A percentile compares a stretch with the other conserved stretches of the same genome.
These are phyloP conservation scores for Malania oleifera DNA, from an alignment of 164 flowering plant species.

Conservation along the genomic window DNA sequence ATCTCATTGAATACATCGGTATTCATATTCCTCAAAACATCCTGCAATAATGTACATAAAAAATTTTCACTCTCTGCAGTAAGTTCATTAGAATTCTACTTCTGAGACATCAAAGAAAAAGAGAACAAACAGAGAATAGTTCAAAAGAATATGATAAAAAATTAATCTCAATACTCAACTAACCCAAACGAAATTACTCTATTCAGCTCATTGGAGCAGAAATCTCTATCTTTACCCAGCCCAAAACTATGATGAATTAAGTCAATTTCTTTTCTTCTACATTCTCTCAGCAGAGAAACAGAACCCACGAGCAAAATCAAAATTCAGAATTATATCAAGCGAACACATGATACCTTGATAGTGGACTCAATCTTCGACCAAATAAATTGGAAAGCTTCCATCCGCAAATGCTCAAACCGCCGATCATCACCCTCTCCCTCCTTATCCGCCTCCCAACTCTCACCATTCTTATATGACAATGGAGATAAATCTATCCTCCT, in stretches of 20 bases:
- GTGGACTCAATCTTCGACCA: constrained; percentile 68
- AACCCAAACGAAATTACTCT: neutral
- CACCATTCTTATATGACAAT: constrained; percentile 11
- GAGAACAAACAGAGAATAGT: too few species aligned
- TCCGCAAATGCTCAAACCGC: constrained; percentile 24
- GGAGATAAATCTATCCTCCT: constrained; percentile 48
- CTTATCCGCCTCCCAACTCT: constrained; percentile 13
- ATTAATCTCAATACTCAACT: too few species aligned
- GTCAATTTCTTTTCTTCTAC: neutral
- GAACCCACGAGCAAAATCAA: neutral
- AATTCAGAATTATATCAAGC: neutral
- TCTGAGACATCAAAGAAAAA: neutral
- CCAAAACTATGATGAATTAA: neutral
- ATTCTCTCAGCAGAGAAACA: neutral
- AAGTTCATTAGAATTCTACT: neutral
- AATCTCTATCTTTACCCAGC: neutral
- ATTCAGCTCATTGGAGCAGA: neutral
- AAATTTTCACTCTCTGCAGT: neutral
- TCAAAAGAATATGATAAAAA: too few species aligned
- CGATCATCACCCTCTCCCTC: constrained; percentile 15
- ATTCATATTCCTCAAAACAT: constrained; percentile 51
- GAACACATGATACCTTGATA: constrained; percentile 35
- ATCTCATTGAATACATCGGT: constrained; percentile 45
- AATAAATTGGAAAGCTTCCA: constrained; percentile 49
- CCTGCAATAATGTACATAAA: constrained; percentile 28